A percentile compares a stretch with the other conserved stretches of the same genome.
These are phyloP conservation scores for Echria macrotheca DNA, from an alignment of 495 filamentous ascomycete species.

Conservation along the genomic window DNA sequence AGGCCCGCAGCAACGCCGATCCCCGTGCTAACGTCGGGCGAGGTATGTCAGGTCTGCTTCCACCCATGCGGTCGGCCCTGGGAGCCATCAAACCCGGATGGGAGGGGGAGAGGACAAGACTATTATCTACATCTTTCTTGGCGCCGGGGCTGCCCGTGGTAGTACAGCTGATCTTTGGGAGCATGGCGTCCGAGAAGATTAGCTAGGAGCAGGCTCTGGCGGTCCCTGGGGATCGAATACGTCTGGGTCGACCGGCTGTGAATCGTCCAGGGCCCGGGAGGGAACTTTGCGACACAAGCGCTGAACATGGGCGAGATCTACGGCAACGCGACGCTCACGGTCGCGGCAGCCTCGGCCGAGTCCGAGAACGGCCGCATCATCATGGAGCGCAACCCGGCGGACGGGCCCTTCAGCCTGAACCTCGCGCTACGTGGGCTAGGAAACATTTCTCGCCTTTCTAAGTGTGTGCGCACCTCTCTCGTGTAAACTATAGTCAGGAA, in stretches of 20 bases:
- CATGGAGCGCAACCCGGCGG: not conserved
- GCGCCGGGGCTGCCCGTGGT: slow-evolving; percentile 10
- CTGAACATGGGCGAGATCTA: slow-evolving; percentile 15
- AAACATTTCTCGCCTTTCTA: too few species aligned
- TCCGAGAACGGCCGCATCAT: slow-evolving; percentile 7
- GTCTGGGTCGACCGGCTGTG: slow-evolving; percentile 19
- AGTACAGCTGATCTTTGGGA: slow-evolving; percentile 3
- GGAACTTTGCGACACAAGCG: slow-evolving; percentile 4
- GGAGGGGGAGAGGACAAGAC: slow-evolving; percentile 6
- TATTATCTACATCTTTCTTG: slow-evolving; percentile 5
- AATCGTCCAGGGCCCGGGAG: slow-evolving; percentile 14
- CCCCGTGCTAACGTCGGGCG: not conserved
- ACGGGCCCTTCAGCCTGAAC: not conserved
- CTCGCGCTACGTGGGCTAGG: too few species aligned
- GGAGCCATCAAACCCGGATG: slow-evolving; percentile 5
- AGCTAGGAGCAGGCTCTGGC: not conserved
- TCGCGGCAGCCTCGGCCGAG: slow-evolving; percentile 8
- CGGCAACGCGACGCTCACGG: slow-evolving; percentile 10
- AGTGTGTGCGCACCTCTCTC: too few species aligned
- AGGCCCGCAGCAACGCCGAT: not conserved
- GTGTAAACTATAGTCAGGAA: too few species aligned
- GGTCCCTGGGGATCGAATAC: slow-evolving; percentile 11
- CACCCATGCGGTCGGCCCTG: slow-evolving; percentile 2
- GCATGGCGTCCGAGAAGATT: not conserved
- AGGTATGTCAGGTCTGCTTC: not conserved